Conservation (phyloP, 192 early-diverging fungal species). For the Backusella circina region DNA sequence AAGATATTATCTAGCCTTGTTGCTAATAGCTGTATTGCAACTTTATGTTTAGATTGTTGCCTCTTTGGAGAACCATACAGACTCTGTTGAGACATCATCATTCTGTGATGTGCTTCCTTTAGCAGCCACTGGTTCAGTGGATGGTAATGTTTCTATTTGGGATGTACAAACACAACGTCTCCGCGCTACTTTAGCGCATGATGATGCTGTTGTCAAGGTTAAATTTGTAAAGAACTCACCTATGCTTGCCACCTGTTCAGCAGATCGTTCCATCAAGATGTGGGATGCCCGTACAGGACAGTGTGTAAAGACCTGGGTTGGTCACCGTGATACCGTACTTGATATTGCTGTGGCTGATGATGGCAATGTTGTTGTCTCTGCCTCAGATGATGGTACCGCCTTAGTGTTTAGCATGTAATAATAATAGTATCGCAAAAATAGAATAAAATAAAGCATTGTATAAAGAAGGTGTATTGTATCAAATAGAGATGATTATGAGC, state of each 20-base stretch:
- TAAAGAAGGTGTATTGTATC: neutral
- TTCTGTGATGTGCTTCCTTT: conserved; percentile 73
- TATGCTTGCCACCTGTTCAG: conserved; percentile 70
- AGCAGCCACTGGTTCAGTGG: conserved; percentile 83
- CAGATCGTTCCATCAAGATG: conserved; percentile 74
- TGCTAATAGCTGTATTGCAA: neutral
- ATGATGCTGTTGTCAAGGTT: conserved; percentile 82
- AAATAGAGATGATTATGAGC: neutral
- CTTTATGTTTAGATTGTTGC: conserved; percentile 59
- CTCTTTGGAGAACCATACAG: conserved; percentile 77
- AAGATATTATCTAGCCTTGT: no score
- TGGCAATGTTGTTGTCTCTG: conserved; percentile 70
- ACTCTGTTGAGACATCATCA: conserved; percentile 83
- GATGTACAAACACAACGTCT: conserved; percentile 82
- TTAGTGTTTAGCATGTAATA: conserved; percentile 57
- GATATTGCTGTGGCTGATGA: conserved; percentile 75
- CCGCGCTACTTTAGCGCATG: conserved; percentile 78
- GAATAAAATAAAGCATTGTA: neutral
- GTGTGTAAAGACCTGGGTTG: conserved; percentile 67
- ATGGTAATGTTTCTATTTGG: conserved; percentile 90
- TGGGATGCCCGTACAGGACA: conserved; percentile 93
- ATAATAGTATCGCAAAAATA: neutral
- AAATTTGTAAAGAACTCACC: conserved; percentile 69
- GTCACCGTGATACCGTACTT: conserved; percentile 86
- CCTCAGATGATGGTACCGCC: conserved; percentile 80